Conservation (phyloP, 2,329 filamentous ascomycete genomes). For the Allantophomopsis lycopodina region DNA sequence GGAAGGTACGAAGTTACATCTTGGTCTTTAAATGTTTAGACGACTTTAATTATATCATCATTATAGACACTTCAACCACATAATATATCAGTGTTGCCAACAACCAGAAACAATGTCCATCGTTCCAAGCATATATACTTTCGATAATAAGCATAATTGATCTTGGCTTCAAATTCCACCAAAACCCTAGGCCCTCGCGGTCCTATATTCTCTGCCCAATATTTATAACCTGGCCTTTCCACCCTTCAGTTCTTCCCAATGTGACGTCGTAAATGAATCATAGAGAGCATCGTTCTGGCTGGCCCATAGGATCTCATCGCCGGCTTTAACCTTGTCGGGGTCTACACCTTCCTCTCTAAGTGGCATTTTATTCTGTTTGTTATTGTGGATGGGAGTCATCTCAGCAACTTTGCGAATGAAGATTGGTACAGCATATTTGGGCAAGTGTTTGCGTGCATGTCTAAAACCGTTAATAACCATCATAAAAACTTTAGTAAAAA, state of each 20-base stretch:
- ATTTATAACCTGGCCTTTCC: slow-evolving; percentile 28
- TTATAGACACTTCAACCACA: too few species aligned
- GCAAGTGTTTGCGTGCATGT: slow-evolving; percentile 44
- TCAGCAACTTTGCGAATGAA: slow-evolving; percentile 51
- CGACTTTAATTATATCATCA: too few species aligned
- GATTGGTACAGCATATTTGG: slow-evolving; percentile 62
- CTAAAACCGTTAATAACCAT: slow-evolving; percentile 24
- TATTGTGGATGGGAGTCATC: slow-evolving; percentile 54
- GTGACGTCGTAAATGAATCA: slow-evolving; percentile 38
- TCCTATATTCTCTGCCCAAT: not conserved
- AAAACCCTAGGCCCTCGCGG: too few species aligned
- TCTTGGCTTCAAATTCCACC: too few species aligned
- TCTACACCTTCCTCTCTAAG: slow-evolving; percentile 55
- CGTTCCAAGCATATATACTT: too few species aligned
- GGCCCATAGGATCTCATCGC: slow-evolving; percentile 36
- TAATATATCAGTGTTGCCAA: not conserved
- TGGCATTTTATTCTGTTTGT: slow-evolving; percentile 69
- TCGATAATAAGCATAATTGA: too few species aligned
- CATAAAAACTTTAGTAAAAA: slow-evolving; percentile 1
- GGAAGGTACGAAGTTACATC: too few species aligned
- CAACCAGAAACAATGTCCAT: too few species aligned
- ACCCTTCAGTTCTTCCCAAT: slow-evolving; percentile 40
- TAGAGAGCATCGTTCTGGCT: slow-evolving; percentile 35
- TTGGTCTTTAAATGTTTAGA: too few species aligned
- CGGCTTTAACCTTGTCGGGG: slow-evolving; percentile 27